These are phyloP conservation scores for Phialocephala subalpina DNA, from an alignment of 2,329 filamentous ascomycete species.

Conservation along the genomic window DNA sequence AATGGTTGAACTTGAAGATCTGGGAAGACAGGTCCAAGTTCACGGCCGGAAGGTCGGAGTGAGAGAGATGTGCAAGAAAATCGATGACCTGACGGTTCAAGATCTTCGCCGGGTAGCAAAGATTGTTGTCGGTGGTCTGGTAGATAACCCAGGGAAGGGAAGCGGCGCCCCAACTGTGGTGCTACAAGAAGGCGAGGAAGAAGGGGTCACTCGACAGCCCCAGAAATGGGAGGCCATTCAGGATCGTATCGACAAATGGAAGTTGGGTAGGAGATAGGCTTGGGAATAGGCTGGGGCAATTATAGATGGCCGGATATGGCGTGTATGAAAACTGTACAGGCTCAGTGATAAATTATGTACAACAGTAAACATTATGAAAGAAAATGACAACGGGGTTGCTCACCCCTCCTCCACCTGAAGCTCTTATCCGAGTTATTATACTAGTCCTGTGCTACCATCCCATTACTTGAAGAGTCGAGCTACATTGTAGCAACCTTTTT, in stretches of 20 bases:
- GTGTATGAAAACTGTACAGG: conserved; percentile 28
- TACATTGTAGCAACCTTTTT: too few relatives aligned
- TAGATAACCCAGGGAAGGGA: conserved; percentile 77
- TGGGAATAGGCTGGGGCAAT: neutral
- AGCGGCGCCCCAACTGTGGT: conserved; percentile 94
- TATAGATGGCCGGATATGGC: neutral
- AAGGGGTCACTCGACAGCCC: conserved; percentile 68
- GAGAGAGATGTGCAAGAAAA: conserved; percentile 88
- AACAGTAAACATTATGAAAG: conserved; percentile 10
- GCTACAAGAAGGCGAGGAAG: conserved; percentile 84
- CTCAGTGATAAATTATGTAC: conserved; percentile 9
- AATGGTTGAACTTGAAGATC: conserved; percentile 97
- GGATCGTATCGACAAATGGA: conserved; percentile 83
- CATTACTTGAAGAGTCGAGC: too few relatives aligned
- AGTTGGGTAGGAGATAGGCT: conserved; percentile 70
- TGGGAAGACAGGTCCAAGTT: conserved; percentile 95
- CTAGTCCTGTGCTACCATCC: neutral
- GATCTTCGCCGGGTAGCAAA: conserved; percentile 85
- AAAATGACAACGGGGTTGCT: conserved; percentile 1
- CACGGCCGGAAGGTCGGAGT: conserved; percentile 93
- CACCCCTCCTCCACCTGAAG: neutral
- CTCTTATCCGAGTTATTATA: neutral
- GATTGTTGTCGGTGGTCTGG: conserved; percentile 78
- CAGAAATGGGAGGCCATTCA: conserved; percentile 92
- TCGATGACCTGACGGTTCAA: conserved; percentile 79